Evolutionary conservation across 345 rosid genomes (phyloP), one percentile per base, ranked within the genome.

Genomic region (Sonneratia caseolaris): DNA sequence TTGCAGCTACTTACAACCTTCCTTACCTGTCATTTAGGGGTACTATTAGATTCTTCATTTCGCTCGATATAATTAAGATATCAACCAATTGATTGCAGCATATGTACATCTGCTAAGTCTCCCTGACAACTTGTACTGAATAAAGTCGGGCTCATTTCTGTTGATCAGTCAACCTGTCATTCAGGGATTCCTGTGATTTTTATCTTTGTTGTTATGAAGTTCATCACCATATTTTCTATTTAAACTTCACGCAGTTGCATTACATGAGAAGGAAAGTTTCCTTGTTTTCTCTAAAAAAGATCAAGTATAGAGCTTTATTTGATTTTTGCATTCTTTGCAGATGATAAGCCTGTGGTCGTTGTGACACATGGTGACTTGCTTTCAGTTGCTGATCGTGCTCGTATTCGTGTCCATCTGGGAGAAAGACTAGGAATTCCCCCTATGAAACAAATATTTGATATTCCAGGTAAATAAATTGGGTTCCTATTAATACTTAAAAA

Each of bases 291-390:
- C 9, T 1, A 4, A 40, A 40, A 40, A 8, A 40, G 9, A 40
- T 40, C 43, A 8, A 40, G 9, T 40, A 8, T 40, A 8, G 43
- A 40, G 3, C 70, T 53, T 38, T 11, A 14, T 9, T 51, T 43
- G 68, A 59, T 32, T 57, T 74, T 71, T 37, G 43, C 65, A 43
- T 72, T 64, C 16, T 35, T 70, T 74, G 73, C 77, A 92, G 98
- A 93, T 89, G 87, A 87, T 77, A 90, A 87, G 80, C 93, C 98
- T 77, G 93, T 74, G 70, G 82, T 93, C n/a, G 90, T 85, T 72
- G 76, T 90, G 62, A 90, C 95, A n/a, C 97, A 87, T 56, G 95
- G 98, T 7, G 93, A 93, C 84, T 69, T 89, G 24, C 91, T 93
- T 75, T 85, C 86, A 22, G 62, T 73, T 10, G 51, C 77, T 68